These are phyloP conservation scores for Bidens hawaiensis DNA, from an alignment of 140 eudicot species.

Conservation along the genomic window DNA sequence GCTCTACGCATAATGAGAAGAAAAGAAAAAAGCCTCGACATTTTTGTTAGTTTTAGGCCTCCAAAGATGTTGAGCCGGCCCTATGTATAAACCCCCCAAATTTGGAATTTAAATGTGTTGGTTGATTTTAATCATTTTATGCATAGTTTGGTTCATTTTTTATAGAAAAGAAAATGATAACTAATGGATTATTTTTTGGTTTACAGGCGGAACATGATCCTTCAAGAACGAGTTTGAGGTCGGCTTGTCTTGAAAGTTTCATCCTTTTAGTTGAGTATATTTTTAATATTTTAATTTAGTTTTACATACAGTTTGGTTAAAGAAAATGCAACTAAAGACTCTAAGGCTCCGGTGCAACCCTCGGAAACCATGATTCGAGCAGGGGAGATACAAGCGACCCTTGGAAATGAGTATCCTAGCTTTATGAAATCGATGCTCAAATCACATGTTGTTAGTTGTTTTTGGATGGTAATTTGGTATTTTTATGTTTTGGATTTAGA, in stretches of 20 bases:
- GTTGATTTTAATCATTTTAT: neutral
- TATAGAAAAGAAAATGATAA: neutral
- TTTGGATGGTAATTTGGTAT: constrained; percentile 64
- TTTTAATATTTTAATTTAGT: neutral
- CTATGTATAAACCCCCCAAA: too few species aligned
- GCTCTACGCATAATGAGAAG: too few species aligned
- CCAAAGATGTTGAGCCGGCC: too few species aligned
- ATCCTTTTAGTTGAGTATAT: neutral
- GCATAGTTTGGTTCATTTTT: neutral
- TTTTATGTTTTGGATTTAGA: neutral
- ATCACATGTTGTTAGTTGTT: constrained; percentile 60
- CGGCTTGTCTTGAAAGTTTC: neutral
- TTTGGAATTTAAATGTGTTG: too few species aligned
- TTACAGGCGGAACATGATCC: constrained; percentile 9
- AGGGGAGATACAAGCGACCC: constrained; percentile 40
- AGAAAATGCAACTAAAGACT: constrained; percentile 22
- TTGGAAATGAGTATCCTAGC: constrained; percentile 48
- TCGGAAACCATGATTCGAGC: constrained; percentile 59
- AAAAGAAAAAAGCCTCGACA: too few species aligned
- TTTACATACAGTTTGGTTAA: constrained; percentile 20
- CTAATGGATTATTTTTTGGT: neutral
- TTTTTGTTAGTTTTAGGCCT: too few species aligned
- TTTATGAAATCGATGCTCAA: constrained; percentile 42
- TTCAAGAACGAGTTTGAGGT: constrained; percentile 7
- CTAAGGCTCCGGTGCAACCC: constrained; percentile 18